Conservation (phyloP, 306 rosid species). For the Prunus armeniaca region DNA sequence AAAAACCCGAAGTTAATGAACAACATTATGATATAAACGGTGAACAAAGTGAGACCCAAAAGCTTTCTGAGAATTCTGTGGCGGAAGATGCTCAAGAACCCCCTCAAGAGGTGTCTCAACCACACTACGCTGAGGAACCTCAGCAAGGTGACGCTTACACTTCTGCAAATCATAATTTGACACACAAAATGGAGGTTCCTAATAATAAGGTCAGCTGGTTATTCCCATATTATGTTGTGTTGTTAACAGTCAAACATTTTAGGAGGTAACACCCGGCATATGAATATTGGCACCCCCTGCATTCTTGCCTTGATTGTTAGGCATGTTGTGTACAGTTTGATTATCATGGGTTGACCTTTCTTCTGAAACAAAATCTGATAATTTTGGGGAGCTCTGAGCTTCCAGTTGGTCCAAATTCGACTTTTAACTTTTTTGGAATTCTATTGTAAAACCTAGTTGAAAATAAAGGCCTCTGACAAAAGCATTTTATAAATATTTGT, state of each 20-base stretch:
- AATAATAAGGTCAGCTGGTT: slow-evolving; percentile 67
- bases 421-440: neutral
- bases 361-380: too few relatives aligned
- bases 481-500: slow-evolving; percentile 16
- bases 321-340: neutral
- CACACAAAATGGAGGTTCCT: slow-evolving; percentile 81
- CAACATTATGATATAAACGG: slow-evolving; percentile 27
- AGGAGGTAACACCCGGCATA: neutral
- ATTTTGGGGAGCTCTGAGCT: neutral
- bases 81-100: slow-evolving; percentile 40
- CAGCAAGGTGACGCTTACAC: slow-evolving; percentile 6
- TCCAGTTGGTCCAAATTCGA: neutral
- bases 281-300: neutral
- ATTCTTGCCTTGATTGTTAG: neutral
- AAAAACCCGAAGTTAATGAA: slow-evolving; percentile 29
- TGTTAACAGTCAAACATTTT: neutral
- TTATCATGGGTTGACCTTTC: too few relatives aligned
- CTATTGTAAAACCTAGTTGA: neutral
- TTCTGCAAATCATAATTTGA: slow-evolving; percentile 31
- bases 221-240: neutral
- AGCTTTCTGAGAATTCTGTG: slow-evolving; percentile 33
- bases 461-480: slow-evolving; percentile 1
- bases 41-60: slow-evolving; percentile 27
- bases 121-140: slow-evolving; percentile 27
- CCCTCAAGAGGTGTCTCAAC: slow-evolving; percentile 37